A percentile compares a stretch with the other conserved stretches of the same genome.
These are phyloP conservation scores for Apiotrichum gracile DNA, from an alignment of 1,284 basidiomycete genomes.

Conservation along the genomic window DNA sequence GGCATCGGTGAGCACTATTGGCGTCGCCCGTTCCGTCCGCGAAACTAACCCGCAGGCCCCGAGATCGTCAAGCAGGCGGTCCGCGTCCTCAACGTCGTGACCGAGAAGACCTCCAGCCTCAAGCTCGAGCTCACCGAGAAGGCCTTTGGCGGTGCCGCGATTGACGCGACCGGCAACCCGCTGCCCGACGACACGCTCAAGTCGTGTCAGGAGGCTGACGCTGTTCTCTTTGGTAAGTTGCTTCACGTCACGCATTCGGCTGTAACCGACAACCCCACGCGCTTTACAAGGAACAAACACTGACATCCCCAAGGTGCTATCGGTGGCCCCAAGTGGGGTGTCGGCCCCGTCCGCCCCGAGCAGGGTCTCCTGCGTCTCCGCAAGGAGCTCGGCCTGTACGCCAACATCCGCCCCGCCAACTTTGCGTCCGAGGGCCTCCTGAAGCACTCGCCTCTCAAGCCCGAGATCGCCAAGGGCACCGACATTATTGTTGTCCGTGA, in stretches of 20 bases:
- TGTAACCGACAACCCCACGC: no score
- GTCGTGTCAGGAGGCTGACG: conserved; percentile 82
- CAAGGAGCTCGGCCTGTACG: conserved; percentile 89
- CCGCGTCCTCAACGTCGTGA: conserved; percentile 73
- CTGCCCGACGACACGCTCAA: conserved; percentile 78
- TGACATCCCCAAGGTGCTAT: conserved; percentile 5
- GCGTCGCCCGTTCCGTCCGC: neutral
- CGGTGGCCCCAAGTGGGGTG: conserved; percentile 82
- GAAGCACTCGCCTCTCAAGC: conserved; percentile 85
- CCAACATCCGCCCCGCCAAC: conserved; percentile 84
- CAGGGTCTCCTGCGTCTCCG: conserved; percentile 85
- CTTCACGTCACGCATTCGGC: no score
- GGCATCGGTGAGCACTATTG: conserved; percentile 69
- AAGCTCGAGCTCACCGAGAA: conserved; percentile 62
- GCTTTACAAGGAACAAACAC: no score
- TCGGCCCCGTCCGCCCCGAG: conserved; percentile 90
- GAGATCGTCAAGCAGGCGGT: conserved; percentile 87
- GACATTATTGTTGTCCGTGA: conserved; percentile 94
- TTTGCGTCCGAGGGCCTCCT: conserved; percentile 82
- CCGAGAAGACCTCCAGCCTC: conserved; percentile 60
- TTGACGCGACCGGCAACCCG: conserved; percentile 78
- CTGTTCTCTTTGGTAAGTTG: conserved; percentile 81
- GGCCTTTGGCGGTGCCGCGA: conserved; percentile 88
- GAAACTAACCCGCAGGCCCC: conserved; percentile 59
- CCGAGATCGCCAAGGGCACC: conserved; percentile 75